phyloP scores from a whole-genome alignment of 2,329 filamentous ascomycete genomes.

The Rasamsonia emersonii region DNA sequence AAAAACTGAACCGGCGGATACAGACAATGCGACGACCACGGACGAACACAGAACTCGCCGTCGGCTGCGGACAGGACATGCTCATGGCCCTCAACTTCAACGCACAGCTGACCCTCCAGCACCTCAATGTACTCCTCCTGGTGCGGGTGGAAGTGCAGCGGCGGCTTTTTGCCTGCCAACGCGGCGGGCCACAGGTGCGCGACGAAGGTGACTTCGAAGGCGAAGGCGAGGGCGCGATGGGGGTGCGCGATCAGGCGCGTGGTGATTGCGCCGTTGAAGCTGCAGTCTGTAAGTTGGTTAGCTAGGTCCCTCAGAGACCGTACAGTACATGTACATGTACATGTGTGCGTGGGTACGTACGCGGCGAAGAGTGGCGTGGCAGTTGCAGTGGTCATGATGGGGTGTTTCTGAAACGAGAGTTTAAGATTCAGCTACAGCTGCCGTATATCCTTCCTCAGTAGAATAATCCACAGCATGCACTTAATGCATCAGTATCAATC shows the following conservation, averaged over 20 bases:
- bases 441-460: no score
- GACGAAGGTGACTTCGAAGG: conserved; percentile 9
- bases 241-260: conserved; percentile 1
- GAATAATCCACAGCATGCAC: no score
- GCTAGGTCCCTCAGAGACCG: no score
- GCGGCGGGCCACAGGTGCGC: conserved; percentile 6
- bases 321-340: no score
- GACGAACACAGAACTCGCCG: conserved; percentile 19
- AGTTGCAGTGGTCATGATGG: no score
- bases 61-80: conserved; percentile 18
- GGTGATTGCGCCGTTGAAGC: conserved; percentile 5
- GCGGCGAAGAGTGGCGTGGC: no score
- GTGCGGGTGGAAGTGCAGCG: conserved; percentile 25
- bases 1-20: conserved; percentile 13
- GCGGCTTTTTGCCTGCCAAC: conserved; percentile 17
- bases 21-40: conserved; percentile 17
- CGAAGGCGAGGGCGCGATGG: conserved; percentile 8
- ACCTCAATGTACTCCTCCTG: conserved; percentile 26
- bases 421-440: no score
- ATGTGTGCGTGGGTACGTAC: no score
- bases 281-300: no score
- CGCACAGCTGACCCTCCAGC: conserved; percentile 18
- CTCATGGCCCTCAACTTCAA: conserved; percentile 20
- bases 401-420: no score
- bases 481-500: no score